Evolutionary conservation across 2,329 filamentous ascomycete genomes (phyloP), one percentile per base, ranked within the genome.

Genomic region (Xylaria sp.): DNA sequence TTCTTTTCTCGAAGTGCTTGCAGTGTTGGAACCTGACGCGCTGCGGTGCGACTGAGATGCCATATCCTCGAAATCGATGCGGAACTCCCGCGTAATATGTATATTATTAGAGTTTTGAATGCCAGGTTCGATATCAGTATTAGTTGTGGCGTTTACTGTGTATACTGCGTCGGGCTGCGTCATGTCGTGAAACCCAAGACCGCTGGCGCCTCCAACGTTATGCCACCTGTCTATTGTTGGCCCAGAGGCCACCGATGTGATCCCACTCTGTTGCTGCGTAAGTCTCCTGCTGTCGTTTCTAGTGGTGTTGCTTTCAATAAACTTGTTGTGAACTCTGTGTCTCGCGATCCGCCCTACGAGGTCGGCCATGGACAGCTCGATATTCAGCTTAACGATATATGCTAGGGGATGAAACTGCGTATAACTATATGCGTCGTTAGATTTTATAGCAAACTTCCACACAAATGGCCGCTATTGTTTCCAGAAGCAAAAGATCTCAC

Each of bases 311-410:
- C 18, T 20, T 0, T 30, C 6, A 9, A 34, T 4, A 18, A 52
- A 30, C 2, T 39, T 25, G 10, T 20, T 13, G 5, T 39, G 1
- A 10, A 59, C 23, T 28, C n/a, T 64, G 25, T 12, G 48, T 52
- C 32, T 66, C 23, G 63, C 63, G 55, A 83, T 76, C 60, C 80
- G 81, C 43, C 76, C 81, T 69, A 86, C 86, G 28, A 86, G 80
- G 41, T 82, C 81, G 58, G 84, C 83, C 83, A 86, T 86, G 13
- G 81, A 81, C 80, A 86, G 82, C 72, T 86, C 84, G 69, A 86
- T 86, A 70, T 86, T 83, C 43, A 86, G 79, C 65, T 86, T 86
- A 55, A 86, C 83, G n/a, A 83, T 80, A 70, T 86, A 86, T 13
- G 83, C 84, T 4, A 86, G 76, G 0, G 84, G 84, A 63, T 86